These are phyloP conservation scores for Pythium aquatile DNA, from an alignment of 352 stramenopile species.

Conservation along the genomic window DNA sequence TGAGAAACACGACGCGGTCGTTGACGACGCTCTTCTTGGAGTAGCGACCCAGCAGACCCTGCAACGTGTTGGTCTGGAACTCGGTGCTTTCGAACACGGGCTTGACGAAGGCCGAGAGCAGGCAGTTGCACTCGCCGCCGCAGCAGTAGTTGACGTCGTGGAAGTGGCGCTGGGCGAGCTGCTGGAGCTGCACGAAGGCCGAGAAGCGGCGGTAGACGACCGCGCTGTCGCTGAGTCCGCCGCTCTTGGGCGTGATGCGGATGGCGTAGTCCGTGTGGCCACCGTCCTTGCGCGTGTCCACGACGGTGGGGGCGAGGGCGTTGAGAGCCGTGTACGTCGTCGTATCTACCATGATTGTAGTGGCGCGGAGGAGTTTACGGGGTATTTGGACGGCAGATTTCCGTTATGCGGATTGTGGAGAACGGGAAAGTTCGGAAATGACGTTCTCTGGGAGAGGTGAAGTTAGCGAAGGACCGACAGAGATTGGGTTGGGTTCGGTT, in stretches of 20 bases:
- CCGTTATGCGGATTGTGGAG: background rate
- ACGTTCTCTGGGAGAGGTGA: background rate
- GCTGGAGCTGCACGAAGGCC: slow-evolving; percentile 82
- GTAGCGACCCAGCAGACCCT: slow-evolving; percentile 17
- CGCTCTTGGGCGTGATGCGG: slow-evolving; percentile 63
- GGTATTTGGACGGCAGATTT: background rate
- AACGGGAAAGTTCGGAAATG: slow-evolving; percentile 11
- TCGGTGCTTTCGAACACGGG: slow-evolving; percentile 70
- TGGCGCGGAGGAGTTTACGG: background rate
- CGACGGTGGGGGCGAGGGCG: slow-evolving; percentile 50
- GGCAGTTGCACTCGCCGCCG: slow-evolving; percentile 60
- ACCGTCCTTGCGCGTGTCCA: slow-evolving; percentile 73
- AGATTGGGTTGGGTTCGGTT: too few species aligned
- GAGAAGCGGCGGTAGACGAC: slow-evolving; percentile 86
- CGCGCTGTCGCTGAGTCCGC: slow-evolving; percentile 37
- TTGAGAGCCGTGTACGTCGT: slow-evolving; percentile 29
- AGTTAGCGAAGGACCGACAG: background rate
- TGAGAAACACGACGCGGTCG: slow-evolving; percentile 77
- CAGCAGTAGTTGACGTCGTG: slow-evolving; percentile 63
- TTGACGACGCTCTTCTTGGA: slow-evolving; percentile 50
- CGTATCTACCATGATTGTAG: background rate
- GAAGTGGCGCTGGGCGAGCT: slow-evolving; percentile 66
- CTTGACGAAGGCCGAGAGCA: slow-evolving; percentile 68
- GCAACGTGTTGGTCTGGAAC: slow-evolving; percentile 57
- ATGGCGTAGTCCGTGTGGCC: slow-evolving; percentile 87